Base-by-base conservation (phyloP, 495 filamentous ascomycete genomes). In the Neurospora discreta region DNA sequence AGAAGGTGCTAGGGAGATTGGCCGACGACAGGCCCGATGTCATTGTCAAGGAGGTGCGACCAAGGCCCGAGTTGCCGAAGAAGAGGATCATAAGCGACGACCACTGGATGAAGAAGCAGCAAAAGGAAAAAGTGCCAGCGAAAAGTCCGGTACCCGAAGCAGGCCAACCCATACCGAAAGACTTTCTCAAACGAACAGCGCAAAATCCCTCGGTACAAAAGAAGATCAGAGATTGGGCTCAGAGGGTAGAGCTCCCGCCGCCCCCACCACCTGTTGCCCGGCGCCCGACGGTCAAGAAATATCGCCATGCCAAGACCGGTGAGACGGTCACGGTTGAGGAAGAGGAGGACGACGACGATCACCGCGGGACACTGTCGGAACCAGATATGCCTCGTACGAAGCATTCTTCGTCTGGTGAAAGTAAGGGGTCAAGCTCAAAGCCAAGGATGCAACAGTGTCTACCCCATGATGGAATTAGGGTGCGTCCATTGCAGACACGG, bases 11-110 rank as follows among this genome's bases (percentile, higher is more conserved):
- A 65, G 76, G 74, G 16, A 83, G 79, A 68, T 68, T 67, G 30
- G 38, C 26, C 10, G 68, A 70, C 8, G 74, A 78, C 9, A 60
- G 44, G 30, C 44, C 72, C 26, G 68, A 69, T 15, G 15, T 44
- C 3, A 33, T 69, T 8, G 10, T 71, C 11, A 71, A 33, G 33
- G 72, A 71, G 6, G 71, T 68, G 26, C 68, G 75, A 16, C 75
- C 70, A 52, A 73, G 77, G 18, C 80, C 78, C 46, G 76, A 69
- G 39, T 74, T 79, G 23, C 92, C 92, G 7, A 89, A 89, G 75
- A 95, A 93, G 83, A 86, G 92, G 68, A 89, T 95, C 30, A 85
- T 95, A 26, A 93, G 92, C 75, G 92, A 95, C 80, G 88, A 89
- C 44, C 90, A 95, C 74, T 95, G 92, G 92, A 85, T 87, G 81